Evolutionary conservation across 371 early-diverging fungal genomes (phyloP), one percentile per base, ranked within the genome.

Genomic region (Rhizopus stolonifer): DNA sequence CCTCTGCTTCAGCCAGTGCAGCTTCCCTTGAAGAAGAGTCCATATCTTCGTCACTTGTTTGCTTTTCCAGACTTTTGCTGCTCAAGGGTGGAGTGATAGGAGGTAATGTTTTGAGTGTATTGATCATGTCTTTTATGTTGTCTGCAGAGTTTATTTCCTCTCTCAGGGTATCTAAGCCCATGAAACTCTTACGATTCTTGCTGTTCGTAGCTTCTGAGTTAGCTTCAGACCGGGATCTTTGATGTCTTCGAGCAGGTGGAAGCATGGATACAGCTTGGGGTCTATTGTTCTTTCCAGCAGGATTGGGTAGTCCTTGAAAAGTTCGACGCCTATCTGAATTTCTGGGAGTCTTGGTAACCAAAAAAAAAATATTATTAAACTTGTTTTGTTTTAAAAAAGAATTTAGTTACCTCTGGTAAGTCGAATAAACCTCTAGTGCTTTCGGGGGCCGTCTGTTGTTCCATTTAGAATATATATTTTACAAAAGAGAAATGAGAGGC

Each of bases 101-200:
- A 19, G 83, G 81, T 21, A 83, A 50, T 14, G 69, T 66, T 48
- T 79, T 80, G 33, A 83, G 47, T 13, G 73, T 77, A 24, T 74
- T 77, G 56, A 83, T 81, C 63, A 83, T 79, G 32, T 77, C 66
- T 26, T 83, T 77, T 14, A 83, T 57, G 1, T 74, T 75, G 31
- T 79, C 71, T 3, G 78, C 67, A 63, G 49, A 44, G 60, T 50
- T 62, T 57, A 45, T 52, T 61, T 55, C 70, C 60, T 57, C 61
- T 45, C 36, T 62, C 3, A 62, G 24, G 5, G 58, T 62, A 31
- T 62, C 56, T 26, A 64, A 39, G 9, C 55, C 56, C 8, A 49
- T 34, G 51, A 48, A 51, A 11, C 60, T 60, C 33, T 50, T 53
- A 21, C 21, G 36, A 44, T 54, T 36, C 24, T 36, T 50, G 29